phyloP scores from a whole-genome alignment of 2,329 filamentous ascomycete species.

The Penicillium freii region DNA sequence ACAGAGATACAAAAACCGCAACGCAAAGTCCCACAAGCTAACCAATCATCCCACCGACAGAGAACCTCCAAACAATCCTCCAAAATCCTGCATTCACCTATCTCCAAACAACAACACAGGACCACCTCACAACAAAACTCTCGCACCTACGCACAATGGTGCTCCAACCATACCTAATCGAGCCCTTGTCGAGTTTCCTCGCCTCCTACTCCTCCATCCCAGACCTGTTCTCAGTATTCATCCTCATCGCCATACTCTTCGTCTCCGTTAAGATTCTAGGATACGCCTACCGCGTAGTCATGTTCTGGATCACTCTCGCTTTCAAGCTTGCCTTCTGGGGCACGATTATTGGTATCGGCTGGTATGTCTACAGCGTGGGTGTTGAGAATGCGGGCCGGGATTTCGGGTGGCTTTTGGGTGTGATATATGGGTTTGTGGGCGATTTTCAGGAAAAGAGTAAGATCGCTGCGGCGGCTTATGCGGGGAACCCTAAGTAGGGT shows the following conservation, averaged over 20 bases:
- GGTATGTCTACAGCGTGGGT: slow-evolving; percentile 53
- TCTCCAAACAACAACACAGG: slow-evolving; percentile 18
- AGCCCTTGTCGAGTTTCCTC: slow-evolving; percentile 38
- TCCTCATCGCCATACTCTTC: slow-evolving; percentile 62
- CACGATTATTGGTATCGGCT: slow-evolving; percentile 52
- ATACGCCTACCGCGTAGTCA: slow-evolving; percentile 67
- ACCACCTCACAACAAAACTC: slow-evolving; percentile 24
- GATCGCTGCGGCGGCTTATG: slow-evolving; percentile 45
- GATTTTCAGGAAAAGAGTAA: slow-evolving; percentile 49
- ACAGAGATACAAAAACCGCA: neutral
- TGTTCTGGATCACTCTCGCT: slow-evolving; percentile 72
- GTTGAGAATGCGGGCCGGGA: slow-evolving; percentile 35
- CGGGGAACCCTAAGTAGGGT: slow-evolving; percentile 52
- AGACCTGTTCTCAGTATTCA: slow-evolving; percentile 37
- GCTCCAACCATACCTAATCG: slow-evolving; percentile 52
- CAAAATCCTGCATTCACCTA: slow-evolving; percentile 19
- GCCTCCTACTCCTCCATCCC: slow-evolving; percentile 31
- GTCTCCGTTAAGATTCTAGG: slow-evolving; percentile 63
- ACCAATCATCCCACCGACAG: slow-evolving; percentile 10
- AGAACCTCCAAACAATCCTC: slow-evolving; percentile 24
- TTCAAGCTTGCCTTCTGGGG: slow-evolving; percentile 65
- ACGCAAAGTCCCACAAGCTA: neutral
- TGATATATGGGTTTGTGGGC: slow-evolving; percentile 61
- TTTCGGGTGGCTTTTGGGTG: slow-evolving; percentile 57
- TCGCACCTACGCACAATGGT: slow-evolving; percentile 33